Base-by-base conservation (phyloP, 805 yeast genomes). In the Brettanomyces bruxellensis region DNA sequence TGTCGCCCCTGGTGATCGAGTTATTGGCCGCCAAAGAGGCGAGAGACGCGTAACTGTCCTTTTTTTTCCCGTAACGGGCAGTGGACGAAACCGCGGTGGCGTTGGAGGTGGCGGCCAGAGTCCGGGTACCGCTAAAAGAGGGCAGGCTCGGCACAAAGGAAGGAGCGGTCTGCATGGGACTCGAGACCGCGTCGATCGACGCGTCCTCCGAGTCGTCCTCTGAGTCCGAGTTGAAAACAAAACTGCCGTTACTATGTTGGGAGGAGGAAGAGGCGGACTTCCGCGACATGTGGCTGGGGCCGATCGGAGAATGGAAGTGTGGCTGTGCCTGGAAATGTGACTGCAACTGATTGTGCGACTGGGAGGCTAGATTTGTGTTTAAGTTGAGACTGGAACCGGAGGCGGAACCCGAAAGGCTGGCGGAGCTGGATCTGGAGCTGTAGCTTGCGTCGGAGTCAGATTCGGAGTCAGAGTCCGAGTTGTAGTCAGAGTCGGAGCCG, bases 401-500 rank as follows among this genome's bases (percentile, higher is more conserved):
- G 32, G 9, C 32, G 7, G 32, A 28, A 3, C 32, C 32, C 32
- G 32, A 28, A 9, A 28, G 11, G 12, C 38, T 36, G 7, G 23
- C 38, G 7, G 23, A n/a, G 23, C 38, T 36, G 9, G 41, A 38
- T 7, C 41, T 12, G 41, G 23, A 38, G n/a, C 41, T 38, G 25
- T 13, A 38, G 25, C 41, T 23, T 6, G 41, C 22, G 25, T 25
- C n/a, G 6, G 25, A 18, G 23, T 13, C n/a, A 9, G 34, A 40
- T 13, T 22, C 28, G 8, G 32, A 40, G 18, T 69, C 49, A 23
- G 42, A 46, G 25, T 34, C 45, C 6, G 41, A 62, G 24, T 64
- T 73, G n/a, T 49, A 49, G 9, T 49, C 57, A 37, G 62, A 56
- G 18, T 64, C 72, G 9, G 68, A 62, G 45, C 64, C 47, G 32